Conservation (phyloP, 805 yeast species). For the Yamadazyma olivae region DNA sequence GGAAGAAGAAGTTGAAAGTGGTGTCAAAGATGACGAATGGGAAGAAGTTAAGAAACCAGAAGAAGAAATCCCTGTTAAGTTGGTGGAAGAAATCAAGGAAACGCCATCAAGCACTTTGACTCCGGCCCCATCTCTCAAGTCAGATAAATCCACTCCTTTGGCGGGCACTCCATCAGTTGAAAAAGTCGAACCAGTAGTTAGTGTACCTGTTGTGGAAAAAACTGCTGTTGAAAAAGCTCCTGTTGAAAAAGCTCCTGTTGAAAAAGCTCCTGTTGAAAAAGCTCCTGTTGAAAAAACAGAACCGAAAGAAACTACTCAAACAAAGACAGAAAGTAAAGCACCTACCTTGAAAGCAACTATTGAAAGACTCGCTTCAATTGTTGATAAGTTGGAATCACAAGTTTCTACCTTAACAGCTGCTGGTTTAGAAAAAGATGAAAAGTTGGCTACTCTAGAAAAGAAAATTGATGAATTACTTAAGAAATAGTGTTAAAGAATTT, state of each 20-base stretch:
- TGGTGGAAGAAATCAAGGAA: slow-evolving; percentile 8
- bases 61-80: slow-evolving; percentile 9
- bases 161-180: slow-evolving; percentile 6
- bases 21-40: slow-evolving; percentile 37
- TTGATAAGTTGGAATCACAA: slow-evolving; percentile 53
- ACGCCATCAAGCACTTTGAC: slow-evolving; percentile 8
- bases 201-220: not conserved
- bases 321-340: slow-evolving; percentile 31
- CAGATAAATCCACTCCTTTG: slow-evolving; percentile 3
- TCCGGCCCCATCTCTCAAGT: slow-evolving; percentile 12
- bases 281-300: slow-evolving; percentile 11
- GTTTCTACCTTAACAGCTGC: slow-evolving; percentile 50
- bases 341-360: slow-evolving; percentile 70
- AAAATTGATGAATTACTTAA: slow-evolving; percentile 56
- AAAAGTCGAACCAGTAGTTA: slow-evolving; percentile 1
- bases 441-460: slow-evolving; percentile 53
- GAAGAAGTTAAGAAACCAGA: slow-evolving; percentile 35
- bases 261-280: slow-evolving; percentile 1
- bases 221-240: slow-evolving; percentile 1
- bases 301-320: slow-evolving; percentile 17
- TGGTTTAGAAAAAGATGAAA: slow-evolving; percentile 63
- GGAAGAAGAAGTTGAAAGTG: slow-evolving; percentile 26
- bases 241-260: not conserved
- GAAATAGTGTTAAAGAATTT: slow-evolving; percentile 19
- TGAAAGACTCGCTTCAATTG: slow-evolving; percentile 61